Base-by-base conservation (phyloP, 2,329 filamentous ascomycete genomes). In the Trichoderma hamatum region DNA sequence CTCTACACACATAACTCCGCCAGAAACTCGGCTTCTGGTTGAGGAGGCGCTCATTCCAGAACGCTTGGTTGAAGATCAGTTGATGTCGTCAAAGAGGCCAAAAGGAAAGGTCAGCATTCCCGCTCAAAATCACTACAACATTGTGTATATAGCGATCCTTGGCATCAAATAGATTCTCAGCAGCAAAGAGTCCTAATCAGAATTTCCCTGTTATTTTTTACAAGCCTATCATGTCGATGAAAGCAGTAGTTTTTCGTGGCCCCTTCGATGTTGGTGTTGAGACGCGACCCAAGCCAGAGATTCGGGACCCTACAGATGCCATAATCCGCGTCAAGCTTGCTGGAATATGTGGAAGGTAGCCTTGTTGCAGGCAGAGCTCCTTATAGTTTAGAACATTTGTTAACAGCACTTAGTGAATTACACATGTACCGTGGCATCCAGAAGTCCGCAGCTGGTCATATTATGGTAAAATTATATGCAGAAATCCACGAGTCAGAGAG, bases 341-440 rank as follows among this genome's bases (percentile, higher is more conserved):
- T 28, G 61, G 61, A 36, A 64, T 64, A 28, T 64, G 61, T 16
- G 61, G 61, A 36, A 64, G 61, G 46, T 52, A 30, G n/a, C 3
- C 36, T 58, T 11, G 2, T 13, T 32, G 9, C 46, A 32, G 5
- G 19, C 5, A 9, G 0, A 3, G 10, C 16, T 19, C 19, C 21
- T 16, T 24, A 16, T n/a, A 9, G 46, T 19, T 9, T 46, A 9
- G 11, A 61, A 6, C 7, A 1, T 3, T 30, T 21, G 21, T 21
- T 62, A 3, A 62, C 39, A 62, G 6, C 11, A 16, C 16, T 16
- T 19, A 62, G 59, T 28, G 59, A 62, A 62, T 51, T 62, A 7
- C 59, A 62, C 5, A 62, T 55, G 51, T 64, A 64, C 24, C 46
- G 61, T 5, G 61, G 61, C 30, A 6, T 39, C 7, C 61, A 64